phyloP scores from a whole-genome alignment of 2,329 filamentous ascomycete genomes.

The Curvularia lunata region DNA sequence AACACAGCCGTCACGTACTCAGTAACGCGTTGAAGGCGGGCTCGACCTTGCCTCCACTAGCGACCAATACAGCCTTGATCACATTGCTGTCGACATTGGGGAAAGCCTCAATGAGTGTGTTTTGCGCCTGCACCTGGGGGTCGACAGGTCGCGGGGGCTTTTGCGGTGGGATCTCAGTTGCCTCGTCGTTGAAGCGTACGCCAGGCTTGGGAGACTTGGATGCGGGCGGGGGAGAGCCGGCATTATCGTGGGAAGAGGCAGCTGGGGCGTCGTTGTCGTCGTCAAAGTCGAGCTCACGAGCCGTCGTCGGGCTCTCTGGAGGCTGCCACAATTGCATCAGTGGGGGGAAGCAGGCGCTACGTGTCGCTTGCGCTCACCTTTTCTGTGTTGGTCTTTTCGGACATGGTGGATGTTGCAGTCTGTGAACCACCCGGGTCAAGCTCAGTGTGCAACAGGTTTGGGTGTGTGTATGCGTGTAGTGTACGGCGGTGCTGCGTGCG shows the following conservation, averaged over 20 bases:
- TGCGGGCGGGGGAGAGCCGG: conserved; percentile 46
- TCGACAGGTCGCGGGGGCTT: conserved; percentile 86
- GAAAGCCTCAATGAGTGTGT: conserved; percentile 92
- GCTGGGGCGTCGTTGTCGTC: conserved; percentile 59
- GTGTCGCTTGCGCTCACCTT: conserved; percentile 14
- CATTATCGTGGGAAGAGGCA: conserved; percentile 32
- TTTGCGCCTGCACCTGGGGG: conserved; percentile 82
- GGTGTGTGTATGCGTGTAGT: not conserved
- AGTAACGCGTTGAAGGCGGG: conserved; percentile 94
- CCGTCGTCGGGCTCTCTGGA: conserved; percentile 56
- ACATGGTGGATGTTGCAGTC: conserved; percentile 16
- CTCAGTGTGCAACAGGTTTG: not conserved
- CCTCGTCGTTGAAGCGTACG: conserved; percentile 56
- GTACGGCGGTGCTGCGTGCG: not conserved
- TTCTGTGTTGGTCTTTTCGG: conserved; percentile 26
- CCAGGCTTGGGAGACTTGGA: conserved; percentile 51
- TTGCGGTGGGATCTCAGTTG: conserved; percentile 63
- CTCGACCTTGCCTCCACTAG: conserved; percentile 86
- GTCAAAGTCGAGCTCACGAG: conserved; percentile 63
- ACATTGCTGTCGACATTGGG: conserved; percentile 80
- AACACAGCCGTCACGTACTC: conserved; percentile 58
- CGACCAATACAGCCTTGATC: conserved; percentile 84
- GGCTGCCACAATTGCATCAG: conserved; percentile 20
- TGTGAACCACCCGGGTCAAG: not conserved
- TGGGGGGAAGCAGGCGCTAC: not conserved